phyloP scores from a whole-genome alignment of 1,139 yeast species.

The Magnusiomyces sp. region DNA sequence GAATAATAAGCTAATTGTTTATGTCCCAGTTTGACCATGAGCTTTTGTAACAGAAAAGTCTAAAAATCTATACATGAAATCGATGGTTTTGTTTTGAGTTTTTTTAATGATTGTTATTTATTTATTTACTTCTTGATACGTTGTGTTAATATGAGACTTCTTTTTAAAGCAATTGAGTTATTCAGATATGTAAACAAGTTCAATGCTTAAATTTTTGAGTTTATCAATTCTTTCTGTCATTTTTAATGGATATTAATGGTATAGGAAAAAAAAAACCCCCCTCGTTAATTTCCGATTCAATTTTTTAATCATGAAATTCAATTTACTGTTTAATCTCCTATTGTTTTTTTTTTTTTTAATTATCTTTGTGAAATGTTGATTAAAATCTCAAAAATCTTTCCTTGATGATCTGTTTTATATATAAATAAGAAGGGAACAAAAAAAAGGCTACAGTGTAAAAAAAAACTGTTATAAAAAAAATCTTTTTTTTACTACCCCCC shows the following conservation, averaged over 20 bases:
- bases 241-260: neutral
- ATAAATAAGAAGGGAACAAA: too few species aligned
- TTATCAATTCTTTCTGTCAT: neutral
- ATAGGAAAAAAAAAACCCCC: neutral
- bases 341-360: slow-evolving; percentile 1
- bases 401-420: neutral
- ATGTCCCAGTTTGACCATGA: too few species aligned
- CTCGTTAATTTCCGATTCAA: too few species aligned
- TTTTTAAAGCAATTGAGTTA: too few species aligned
- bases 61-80: too few species aligned
- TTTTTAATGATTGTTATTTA: too few species aligned
- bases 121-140: too few species aligned
- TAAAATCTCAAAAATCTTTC: neutral
- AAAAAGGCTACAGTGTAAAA: too few species aligned
- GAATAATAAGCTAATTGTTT: neutral
- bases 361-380: neutral
- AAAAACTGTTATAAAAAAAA: neutral
- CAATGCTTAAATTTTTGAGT: neutral
- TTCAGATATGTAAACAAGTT: too few species aligned
- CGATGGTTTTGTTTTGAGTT: too few species aligned
- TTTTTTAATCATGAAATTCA: neutral
- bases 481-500: neutral
- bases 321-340: neutral
- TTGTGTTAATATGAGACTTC: too few species aligned
- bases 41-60: too few species aligned